Evolutionary conservation across 1,139 yeast genomes (phyloP).

Genomic region (Magnusiomyces ingens): DNA sequence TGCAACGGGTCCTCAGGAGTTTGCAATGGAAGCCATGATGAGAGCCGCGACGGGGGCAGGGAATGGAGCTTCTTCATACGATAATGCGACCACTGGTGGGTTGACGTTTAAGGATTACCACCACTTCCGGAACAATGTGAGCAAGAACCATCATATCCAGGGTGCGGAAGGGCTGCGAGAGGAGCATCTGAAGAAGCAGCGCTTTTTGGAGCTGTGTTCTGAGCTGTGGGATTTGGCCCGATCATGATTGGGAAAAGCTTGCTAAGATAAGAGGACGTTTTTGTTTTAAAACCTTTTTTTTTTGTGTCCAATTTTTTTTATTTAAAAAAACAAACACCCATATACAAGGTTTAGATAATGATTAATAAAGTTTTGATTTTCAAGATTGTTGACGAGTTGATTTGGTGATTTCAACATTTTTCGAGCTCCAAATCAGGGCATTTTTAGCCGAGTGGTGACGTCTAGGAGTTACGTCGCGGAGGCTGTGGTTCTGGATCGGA

Average conservation of each 20-base stretch:
- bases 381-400: too few relatives aligned
- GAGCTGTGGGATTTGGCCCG: conserved; percentile 29
- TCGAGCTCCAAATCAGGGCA: too few relatives aligned
- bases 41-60: not conserved
- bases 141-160: not conserved
- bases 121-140: not conserved
- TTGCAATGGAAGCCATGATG: not conserved
- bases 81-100: conserved; percentile 4
- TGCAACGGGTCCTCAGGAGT: not conserved
- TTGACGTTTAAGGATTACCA: not conserved
- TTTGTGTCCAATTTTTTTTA: not conserved
- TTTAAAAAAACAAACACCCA: too few relatives aligned
- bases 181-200: conserved; percentile 18
- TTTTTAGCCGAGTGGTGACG: too few relatives aligned
- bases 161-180: conserved; percentile 1
- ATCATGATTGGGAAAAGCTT: not conserved
- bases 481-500: too few relatives aligned
- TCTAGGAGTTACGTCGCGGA: too few relatives aligned
- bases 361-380: too few relatives aligned
- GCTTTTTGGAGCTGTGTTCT: conserved; percentile 28
- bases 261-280: not conserved
- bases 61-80: not conserved
- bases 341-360: too few relatives aligned
- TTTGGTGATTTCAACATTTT: too few relatives aligned
- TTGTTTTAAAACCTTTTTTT: not conserved